Evolutionary conservation across 257 asterid genomes (phyloP).

Genomic region (Asclepias syriaca): DNA sequence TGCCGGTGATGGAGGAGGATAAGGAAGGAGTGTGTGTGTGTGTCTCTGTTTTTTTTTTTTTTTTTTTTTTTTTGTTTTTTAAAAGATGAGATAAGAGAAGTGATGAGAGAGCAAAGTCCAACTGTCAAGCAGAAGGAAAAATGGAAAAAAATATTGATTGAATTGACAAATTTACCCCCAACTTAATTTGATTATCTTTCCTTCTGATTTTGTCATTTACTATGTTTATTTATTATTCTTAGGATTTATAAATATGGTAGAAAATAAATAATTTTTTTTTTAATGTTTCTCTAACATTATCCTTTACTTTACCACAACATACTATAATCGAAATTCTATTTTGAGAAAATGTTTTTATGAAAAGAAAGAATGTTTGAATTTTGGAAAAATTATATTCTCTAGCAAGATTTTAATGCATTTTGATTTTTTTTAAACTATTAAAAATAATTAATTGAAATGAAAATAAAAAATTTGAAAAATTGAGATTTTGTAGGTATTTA

Average conservation of each 20-base stretch:
- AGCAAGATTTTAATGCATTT: background rate
- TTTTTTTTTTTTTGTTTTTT: background rate
- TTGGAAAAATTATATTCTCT: background rate
- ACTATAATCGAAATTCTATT: background rate
- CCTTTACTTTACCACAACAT: too few species aligned
- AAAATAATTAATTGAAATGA: too few species aligned
- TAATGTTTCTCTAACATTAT: too few species aligned
- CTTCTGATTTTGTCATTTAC: background rate
- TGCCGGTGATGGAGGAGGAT: background rate
- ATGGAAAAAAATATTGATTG: background rate
- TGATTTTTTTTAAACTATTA: too few species aligned
- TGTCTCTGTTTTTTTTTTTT: background rate
- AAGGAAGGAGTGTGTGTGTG: background rate
- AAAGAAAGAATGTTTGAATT: background rate
- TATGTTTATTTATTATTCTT: background rate
- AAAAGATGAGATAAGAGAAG: conserved; percentile 9
- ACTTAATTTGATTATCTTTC: background rate
- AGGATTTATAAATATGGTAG: background rate
- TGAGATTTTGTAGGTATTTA: background rate
- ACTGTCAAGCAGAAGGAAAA: background rate
- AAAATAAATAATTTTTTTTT: too few species aligned
- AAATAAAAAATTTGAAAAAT: too few species aligned
- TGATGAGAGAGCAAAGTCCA: conserved; percentile 1
- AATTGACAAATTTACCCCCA: conserved; percentile 18
- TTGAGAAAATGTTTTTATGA: too few species aligned